Percentiles rank a stretch among this genome's conserved stretches.
phyloP scores from a whole-genome alignment of 768 basidiomycete species.

The Hericium erinaceus region DNA sequence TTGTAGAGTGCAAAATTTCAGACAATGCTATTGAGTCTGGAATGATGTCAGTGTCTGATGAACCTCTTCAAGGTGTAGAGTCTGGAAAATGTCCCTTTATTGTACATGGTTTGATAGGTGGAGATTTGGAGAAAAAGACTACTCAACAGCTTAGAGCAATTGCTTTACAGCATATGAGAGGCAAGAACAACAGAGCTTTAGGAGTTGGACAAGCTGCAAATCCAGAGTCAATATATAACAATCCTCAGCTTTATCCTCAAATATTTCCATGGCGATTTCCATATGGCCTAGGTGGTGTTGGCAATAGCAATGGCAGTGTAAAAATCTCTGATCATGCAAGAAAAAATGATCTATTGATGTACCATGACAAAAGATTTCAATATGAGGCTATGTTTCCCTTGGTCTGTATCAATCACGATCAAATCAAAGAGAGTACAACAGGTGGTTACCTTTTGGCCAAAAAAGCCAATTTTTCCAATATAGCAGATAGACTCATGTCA shows the following conservation, averaged over 20 bases:
- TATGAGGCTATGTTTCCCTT: slow-evolving; percentile 10
- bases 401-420: slow-evolving; percentile 16
- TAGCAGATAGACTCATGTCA: slow-evolving; percentile 2
- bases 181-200: background rate
- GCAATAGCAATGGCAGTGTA: background rate
- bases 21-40: background rate
- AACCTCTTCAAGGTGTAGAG: background rate
- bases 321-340: background rate
- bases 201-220: background rate
- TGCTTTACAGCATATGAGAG: slow-evolving; percentile 5
- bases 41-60: background rate
- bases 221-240: slow-evolving; percentile 8
- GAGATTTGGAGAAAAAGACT: background rate
- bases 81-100: slow-evolving; percentile 1
- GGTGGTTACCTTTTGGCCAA: slow-evolving; percentile 10
- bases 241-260: slow-evolving; percentile 9
- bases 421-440: slow-evolving; percentile 8
- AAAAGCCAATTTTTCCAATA: slow-evolving; percentile 1
- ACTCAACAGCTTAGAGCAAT: background rate
- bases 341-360: slow-evolving; percentile 6
- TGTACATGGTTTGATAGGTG: slow-evolving; percentile 5
- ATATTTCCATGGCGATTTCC: slow-evolving; percentile 15
- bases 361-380: slow-evolving; percentile 16
- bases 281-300: slow-evolving; percentile 11
- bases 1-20: background rate